Base-by-base conservation (phyloP, 2,329 filamentous ascomycete genomes). In the Arthrinium puccinioides region DNA sequence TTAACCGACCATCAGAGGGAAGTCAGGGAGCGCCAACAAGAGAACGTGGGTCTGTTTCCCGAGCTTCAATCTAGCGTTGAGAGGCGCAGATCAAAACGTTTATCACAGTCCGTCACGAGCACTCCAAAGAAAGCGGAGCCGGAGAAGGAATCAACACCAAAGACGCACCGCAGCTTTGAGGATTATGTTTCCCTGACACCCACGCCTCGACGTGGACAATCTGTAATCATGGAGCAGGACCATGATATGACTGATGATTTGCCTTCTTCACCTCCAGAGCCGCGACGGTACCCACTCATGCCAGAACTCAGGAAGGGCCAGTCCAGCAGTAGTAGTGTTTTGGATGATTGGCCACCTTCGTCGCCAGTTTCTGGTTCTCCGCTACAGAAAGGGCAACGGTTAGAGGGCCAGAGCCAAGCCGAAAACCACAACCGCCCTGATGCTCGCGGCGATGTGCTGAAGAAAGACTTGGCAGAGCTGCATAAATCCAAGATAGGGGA, bases 1-100 rank as follows among this genome's bases (percentile, higher is more conserved):
- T 64, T 94, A 33, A 94, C 87, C 0, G 84, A 89, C 24, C 75
- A 79, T 29, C 87, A 94, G 55, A 82, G 73, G 50, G 87, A 94
- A 50, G 78, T 90, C 28, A 75, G 79, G 31, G 79, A 86, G 48
- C 72, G 82, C 34, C 87, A 94, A 54, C 71, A 71, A 31, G 78
- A 83, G 44, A 74, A 73, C 18, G 73, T 76, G 5, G 70, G 70
- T 1, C 66, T 90, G 44, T 90, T 88, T 47, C 70, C 82, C 1
- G 76, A 82, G 15, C 68, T 89, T 19, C 69, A 69, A 21, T 81
- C 79, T 2, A 81, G 71, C 44, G 43, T 47, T 15, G 53, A 52
- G 20, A 32, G 32, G 18, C 38, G 19, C 18, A 39, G 24, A 7
- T 18, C 33, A 15, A 37, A 31, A 9, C 38, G 19, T n/a, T 39